phyloP scores from a whole-genome alignment of 495 filamentous ascomycete species.

The Penicillium silybi region DNA sequence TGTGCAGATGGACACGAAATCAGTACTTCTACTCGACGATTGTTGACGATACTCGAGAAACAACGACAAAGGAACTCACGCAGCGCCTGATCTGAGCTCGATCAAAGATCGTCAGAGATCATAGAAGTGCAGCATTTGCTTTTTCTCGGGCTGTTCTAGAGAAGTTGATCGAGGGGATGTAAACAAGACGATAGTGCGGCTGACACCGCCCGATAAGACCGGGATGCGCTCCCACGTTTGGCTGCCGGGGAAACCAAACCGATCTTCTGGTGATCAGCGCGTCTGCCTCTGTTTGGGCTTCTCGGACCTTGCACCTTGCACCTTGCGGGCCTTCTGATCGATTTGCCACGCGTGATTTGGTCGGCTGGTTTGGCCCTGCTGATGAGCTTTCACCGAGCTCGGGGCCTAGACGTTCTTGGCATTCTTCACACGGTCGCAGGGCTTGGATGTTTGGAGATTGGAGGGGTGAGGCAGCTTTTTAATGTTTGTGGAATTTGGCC shows the following conservation, averaged over 20 bases:
- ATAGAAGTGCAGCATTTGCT: conserved; percentile 13
- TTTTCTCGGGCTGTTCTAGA: conserved; percentile 4
- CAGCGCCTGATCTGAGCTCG: conserved; percentile 3
- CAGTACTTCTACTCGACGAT: conserved; percentile 11
- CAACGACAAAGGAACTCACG: neutral
- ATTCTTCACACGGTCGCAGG: neutral
- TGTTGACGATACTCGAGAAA: conserved; percentile 12
- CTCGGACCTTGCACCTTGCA: neutral
- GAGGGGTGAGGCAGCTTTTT: neutral
- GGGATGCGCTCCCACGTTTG: neutral
- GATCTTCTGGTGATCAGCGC: conserved; percentile 8
- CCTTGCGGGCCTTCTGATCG: conserved; percentile 6
- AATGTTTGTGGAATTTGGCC: neutral
- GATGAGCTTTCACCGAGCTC: neutral
- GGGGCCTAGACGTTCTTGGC: conserved; percentile 10
- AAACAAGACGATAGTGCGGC: conserved; percentile 16
- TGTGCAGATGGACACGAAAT: conserved; percentile 9
- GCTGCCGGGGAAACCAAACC: conserved; percentile 32
- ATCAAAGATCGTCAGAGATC: conserved; percentile 1
- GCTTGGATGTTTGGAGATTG: neutral
- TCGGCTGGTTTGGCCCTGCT: neutral
- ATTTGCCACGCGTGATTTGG: conserved; percentile 5
- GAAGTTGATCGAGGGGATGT: conserved; percentile 9
- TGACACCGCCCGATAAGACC: conserved; percentile 16
- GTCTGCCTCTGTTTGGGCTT: neutral